Conservation (phyloP, 2,329 filamentous ascomycete species). For the Phaeophleospora eucalypticola region DNA sequence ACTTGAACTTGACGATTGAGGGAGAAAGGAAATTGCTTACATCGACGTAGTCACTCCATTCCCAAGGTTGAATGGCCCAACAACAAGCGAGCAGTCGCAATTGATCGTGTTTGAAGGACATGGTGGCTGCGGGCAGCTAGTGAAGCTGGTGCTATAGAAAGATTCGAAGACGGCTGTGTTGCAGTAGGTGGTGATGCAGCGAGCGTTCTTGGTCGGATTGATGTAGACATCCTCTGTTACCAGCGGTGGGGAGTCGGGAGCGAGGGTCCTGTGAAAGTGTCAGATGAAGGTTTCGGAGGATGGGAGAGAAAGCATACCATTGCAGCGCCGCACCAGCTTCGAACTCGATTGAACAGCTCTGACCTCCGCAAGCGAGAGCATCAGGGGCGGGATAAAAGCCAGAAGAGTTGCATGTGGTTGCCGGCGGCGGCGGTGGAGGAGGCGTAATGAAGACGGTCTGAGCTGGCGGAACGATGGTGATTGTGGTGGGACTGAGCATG, state of each 20-base stretch:
- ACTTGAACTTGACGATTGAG: no score
- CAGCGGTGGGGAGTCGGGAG: constrained; percentile 9
- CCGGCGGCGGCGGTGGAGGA: constrained; percentile 2
- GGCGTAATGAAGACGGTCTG: constrained; percentile 1
- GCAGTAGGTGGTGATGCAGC: constrained; percentile 23
- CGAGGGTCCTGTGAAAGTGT: not conserved
- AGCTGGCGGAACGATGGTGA: not conserved
- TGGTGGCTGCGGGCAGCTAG: constrained; percentile 14
- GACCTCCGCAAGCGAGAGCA: constrained; percentile 11
- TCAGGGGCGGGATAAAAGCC: constrained; percentile 4
- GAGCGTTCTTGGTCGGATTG: constrained; percentile 12
- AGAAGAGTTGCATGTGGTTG: constrained; percentile 4
- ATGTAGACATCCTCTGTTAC: constrained; percentile 17
- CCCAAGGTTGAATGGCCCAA: constrained; percentile 18
- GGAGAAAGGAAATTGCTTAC: no score
- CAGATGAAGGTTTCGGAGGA: no score
- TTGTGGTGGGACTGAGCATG: not conserved
- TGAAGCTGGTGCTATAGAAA: constrained; percentile 14
- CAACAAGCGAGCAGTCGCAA: constrained; percentile 21
- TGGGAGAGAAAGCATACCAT: no score
- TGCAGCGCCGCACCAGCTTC: constrained; percentile 15
- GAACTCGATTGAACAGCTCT: constrained; percentile 18
- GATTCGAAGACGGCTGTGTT: constrained; percentile 18
- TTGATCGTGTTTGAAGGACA: constrained; percentile 24
- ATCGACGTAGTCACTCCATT: constrained; percentile 17